A percentile compares a stretch with the other conserved stretches of the same genome.
These are phyloP conservation scores for Psophocarpus tetragonolobus DNA, from an alignment of 306 rosid species.

Conservation along the genomic window DNA sequence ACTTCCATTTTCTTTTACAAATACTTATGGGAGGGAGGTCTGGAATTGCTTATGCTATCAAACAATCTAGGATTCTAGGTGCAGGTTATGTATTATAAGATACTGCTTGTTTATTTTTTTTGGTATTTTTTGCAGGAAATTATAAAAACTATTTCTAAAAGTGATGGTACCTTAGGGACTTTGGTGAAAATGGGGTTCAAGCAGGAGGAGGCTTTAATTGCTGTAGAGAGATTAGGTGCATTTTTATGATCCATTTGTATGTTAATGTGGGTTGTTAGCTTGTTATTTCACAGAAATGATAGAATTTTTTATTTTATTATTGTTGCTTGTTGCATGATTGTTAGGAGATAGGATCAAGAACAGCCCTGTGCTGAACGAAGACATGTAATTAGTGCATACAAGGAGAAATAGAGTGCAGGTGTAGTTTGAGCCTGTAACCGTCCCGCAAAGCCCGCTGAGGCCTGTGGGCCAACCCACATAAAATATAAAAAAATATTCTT, in stretches of 20 bases:
- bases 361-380: too few species aligned
- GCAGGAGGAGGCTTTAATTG: constrained; percentile 62
- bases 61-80: background rate
- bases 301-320: background rate
- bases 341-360: too few species aligned
- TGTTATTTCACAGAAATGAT: background rate
- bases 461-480: too few species aligned
- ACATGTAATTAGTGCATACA: too few species aligned
- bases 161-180: constrained; percentile 37
- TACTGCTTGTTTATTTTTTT: constrained; percentile 21
- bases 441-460: too few species aligned
- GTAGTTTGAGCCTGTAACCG: too few species aligned
- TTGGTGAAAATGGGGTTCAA: constrained; percentile 79
- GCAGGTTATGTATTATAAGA: constrained; percentile 3
- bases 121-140: constrained; percentile 54
- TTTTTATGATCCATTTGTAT: constrained; percentile 15
- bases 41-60: constrained; percentile 1
- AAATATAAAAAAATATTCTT: too few species aligned
- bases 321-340: constrained; percentile 4
- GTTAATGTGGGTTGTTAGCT: background rate
- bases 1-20: constrained; percentile 17
- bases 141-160: constrained; percentile 41
- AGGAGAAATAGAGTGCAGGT: too few species aligned
- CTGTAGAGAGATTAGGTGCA: constrained; percentile 89
- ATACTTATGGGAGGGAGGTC: background rate